A percentile compares a stretch with the other conserved stretches of the same genome.
Conservation (phyloP, 495 filamentous ascomycete genomes). For the Podospora pseudopauciseta region DNA sequence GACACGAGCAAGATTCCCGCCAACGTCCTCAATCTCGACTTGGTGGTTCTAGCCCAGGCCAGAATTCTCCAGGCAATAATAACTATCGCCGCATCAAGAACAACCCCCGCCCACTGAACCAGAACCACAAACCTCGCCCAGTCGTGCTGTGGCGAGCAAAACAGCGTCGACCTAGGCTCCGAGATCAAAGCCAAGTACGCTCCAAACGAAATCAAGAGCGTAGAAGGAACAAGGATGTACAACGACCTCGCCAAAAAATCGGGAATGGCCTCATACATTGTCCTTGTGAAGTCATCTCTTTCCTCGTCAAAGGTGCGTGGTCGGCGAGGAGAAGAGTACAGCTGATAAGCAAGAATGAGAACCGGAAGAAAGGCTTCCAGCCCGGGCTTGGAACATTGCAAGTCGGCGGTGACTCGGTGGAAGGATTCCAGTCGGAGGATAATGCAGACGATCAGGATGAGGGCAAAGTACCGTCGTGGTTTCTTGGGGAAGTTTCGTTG, state of each 20-base stretch:
- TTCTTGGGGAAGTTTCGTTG: conserved; percentile 38
- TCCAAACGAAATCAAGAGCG: conserved; percentile 34
- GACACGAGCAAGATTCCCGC: conserved; percentile 34
- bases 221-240: conserved; percentile 26
- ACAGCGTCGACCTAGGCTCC: conserved; percentile 37
- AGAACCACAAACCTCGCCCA: conserved; percentile 25
- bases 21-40: conserved; percentile 38
- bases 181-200: conserved; percentile 25
- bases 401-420: conserved; percentile 34
- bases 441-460: conserved; percentile 40
- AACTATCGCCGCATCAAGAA: conserved; percentile 40
- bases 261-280: conserved; percentile 35
- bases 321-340: conserved; percentile 32
- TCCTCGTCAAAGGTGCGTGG: conserved; percentile 25
- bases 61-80: conserved; percentile 44
- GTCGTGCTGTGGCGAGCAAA: conserved; percentile 39
- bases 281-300: conserved; percentile 38
- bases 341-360: conserved; percentile 38
- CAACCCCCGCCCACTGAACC: conserved; percentile 39
- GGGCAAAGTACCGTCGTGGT: conserved; percentile 40
- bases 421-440: conserved; percentile 42
- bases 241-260: conserved; percentile 35
- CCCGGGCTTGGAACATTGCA: conserved; percentile 42
- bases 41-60: conserved; percentile 46
- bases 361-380: conserved; percentile 44